A percentile compares a stretch with the other conserved stretches of the same genome.
phyloP scores from a whole-genome alignment of 1,139 yeast species.

The Hemisphaericaspora lyxosophila region DNA sequence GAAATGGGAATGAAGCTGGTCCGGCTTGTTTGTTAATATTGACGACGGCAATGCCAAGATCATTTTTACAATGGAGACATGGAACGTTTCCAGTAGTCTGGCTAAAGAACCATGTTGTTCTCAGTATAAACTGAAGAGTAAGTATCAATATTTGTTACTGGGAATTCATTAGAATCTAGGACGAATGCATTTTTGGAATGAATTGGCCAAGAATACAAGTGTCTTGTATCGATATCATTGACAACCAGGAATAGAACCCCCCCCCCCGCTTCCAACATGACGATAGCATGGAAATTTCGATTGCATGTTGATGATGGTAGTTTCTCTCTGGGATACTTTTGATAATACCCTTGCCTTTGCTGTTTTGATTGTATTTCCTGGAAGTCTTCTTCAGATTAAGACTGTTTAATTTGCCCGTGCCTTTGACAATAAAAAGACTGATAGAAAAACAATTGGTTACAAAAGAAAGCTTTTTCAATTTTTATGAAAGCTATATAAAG shows the following conservation, averaged over 20 bases:
- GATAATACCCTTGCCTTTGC: slow-evolving; percentile 17
- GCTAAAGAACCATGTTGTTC: slow-evolving; percentile 70
- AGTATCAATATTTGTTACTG: slow-evolving; percentile 33
- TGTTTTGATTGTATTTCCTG: slow-evolving; percentile 29
- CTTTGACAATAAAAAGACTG: too few species aligned
- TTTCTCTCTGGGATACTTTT: slow-evolving; percentile 23
- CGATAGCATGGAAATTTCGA: slow-evolving; percentile 30
- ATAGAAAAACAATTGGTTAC: too few species aligned
- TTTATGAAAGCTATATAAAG: too few species aligned
- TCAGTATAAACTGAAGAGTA: slow-evolving; percentile 53
- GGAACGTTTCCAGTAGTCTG: slow-evolving; percentile 77
- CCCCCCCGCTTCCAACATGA: slow-evolving; percentile 41
- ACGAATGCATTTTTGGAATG: slow-evolving; percentile 41
- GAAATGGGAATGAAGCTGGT: slow-evolving; percentile 21
- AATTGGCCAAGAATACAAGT: slow-evolving; percentile 36
- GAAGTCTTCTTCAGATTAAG: too few species aligned
- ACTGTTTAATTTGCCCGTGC: too few species aligned
- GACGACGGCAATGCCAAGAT: slow-evolving; percentile 53
- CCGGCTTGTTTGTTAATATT: slow-evolving; percentile 21
- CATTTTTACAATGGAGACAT: slow-evolving; percentile 66
- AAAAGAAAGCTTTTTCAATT: too few species aligned
- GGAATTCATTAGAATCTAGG: slow-evolving; percentile 41
- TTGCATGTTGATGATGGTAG: slow-evolving; percentile 23
- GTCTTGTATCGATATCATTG: slow-evolving; percentile 41
- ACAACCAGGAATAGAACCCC: slow-evolving; percentile 35